These are phyloP conservation scores for Fusarium concolor DNA, from an alignment of 2,329 filamentous ascomycete species.

Conservation along the genomic window DNA sequence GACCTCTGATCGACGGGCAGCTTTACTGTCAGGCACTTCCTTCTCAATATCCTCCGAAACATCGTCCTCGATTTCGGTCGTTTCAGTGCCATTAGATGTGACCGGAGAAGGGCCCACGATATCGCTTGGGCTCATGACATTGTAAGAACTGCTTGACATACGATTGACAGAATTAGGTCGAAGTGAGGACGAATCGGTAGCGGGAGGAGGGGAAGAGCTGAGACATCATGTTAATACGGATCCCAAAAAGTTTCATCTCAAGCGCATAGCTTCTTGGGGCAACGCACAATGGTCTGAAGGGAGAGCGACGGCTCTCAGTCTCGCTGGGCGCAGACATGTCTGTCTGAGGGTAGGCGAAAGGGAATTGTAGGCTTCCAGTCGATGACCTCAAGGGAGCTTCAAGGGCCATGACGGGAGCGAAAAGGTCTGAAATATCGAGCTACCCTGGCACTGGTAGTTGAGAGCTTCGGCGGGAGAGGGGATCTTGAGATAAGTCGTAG, in stretches of 20 bases:
- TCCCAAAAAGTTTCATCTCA: not conserved
- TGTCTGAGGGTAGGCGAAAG: slow-evolving; percentile 58
- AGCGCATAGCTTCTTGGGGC: not conserved
- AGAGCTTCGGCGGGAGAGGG: slow-evolving; percentile 17
- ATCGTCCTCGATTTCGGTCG: slow-evolving; percentile 87
- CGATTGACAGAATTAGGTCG: slow-evolving; percentile 64
- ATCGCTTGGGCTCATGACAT: slow-evolving; percentile 72
- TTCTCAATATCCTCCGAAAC: slow-evolving; percentile 68
- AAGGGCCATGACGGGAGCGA: slow-evolving; percentile 51
- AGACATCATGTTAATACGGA: slow-evolving; percentile 19
- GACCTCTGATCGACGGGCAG: slow-evolving; percentile 49
- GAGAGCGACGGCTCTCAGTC: slow-evolving; percentile 60
- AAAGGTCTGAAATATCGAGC: slow-evolving; percentile 12
- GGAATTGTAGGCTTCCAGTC: slow-evolving; percentile 60
- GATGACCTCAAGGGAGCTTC: slow-evolving; percentile 71
- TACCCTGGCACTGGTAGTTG: slow-evolving; percentile 28
- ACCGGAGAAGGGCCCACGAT: slow-evolving; percentile 85
- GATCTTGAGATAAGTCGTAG: slow-evolving; percentile 20
- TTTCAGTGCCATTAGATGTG: slow-evolving; percentile 85
- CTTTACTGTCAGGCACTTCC: slow-evolving; percentile 30
- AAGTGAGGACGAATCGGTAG: slow-evolving; percentile 60
- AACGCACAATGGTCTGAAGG: slow-evolving; percentile 65
- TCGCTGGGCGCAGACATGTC: slow-evolving; percentile 68
- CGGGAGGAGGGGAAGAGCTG: slow-evolving; percentile 53
- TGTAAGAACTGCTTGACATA: slow-evolving; percentile 62